Evolutionary conservation across 2,329 filamentous ascomycete genomes (phyloP), one percentile per base, ranked within the genome.

Genomic region (Leptographium procerum): DNA sequence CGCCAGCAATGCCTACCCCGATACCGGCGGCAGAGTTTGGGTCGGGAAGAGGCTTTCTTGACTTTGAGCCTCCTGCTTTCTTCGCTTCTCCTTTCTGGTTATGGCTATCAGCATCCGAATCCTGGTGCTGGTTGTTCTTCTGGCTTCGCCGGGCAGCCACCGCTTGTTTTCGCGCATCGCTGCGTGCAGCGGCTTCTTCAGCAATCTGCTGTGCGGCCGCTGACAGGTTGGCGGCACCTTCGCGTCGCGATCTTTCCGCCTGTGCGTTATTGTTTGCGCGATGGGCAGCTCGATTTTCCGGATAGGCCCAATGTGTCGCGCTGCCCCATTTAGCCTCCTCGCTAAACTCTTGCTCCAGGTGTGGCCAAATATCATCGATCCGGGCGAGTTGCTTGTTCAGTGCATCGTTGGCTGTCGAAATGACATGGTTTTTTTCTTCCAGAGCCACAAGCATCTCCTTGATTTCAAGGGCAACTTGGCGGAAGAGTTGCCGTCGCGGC

Each of bases 341-440:
- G 72, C 89, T 95, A 68, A 99, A 89, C 71, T 99, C 94, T 60
- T 80, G 78, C 63, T 95, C 87, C 59, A 97, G 83, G 72, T 91
- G 86, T 24, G 90, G 87, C 79, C 88, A 95, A 34, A 95, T 86
- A 65, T 88, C 86, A 69, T 96, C 88, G 68, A 96, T 84, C 56
- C 95, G 89, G 60, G 82, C 76, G 40, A 96, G 79, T 68, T 96
- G 91, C 68, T 88, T 89, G 64, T 89, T 84, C 14, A 97, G 82
- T 52, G 91, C 89, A 65, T 95, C 89, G 66, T 92, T 94, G 57
- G 94, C 92, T 19, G 92, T 95, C 43, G 89, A 87, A 59, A 97
- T 87, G 65, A 99, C 94, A 65, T 96, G 91, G 65, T 96, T 96
- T 74, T 99, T 99, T 73, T 99, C 94, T 68, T 99, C 94, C 43